These are phyloP conservation scores for Rheum nobile DNA, from an alignment of 148 eudicot species.

Conservation along the genomic window DNA sequence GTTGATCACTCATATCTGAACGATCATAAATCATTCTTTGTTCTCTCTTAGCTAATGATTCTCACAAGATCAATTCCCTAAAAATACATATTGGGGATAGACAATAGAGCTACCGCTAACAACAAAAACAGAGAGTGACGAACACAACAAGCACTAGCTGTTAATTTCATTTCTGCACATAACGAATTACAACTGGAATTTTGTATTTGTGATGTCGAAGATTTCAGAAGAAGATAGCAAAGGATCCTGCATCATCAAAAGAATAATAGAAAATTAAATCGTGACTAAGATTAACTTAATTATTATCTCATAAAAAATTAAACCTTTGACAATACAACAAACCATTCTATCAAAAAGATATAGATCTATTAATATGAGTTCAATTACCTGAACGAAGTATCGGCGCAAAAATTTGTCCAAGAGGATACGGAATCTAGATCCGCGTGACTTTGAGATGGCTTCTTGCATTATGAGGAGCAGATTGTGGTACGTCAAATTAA, in stretches of 20 bases:
- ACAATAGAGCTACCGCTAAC: no score
- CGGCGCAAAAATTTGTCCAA: constrained; percentile 24
- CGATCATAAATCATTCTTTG: no score
- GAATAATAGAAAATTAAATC: no score
- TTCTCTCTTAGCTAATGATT: no score
- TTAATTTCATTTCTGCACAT: not conserved
- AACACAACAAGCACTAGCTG: not conserved
- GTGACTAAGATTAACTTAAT: no score
- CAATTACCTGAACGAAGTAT: constrained; percentile 27
- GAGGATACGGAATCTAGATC: constrained; percentile 20
- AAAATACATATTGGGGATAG: no score
- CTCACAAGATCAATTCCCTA: no score
- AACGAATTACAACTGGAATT: not conserved
- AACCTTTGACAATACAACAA: not conserved
- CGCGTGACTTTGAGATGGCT: constrained; percentile 19
- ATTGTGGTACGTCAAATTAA: constrained; percentile 22
- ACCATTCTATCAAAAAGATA: not conserved
- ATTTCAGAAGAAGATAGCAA: constrained; percentile 33
- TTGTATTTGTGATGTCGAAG: constrained; percentile 20
- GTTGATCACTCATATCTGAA: no score
- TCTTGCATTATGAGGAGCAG: constrained; percentile 26
- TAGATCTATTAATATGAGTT: not conserved
- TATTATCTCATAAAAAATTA: not conserved
- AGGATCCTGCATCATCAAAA: constrained; percentile 33
- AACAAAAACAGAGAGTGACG: not conserved